Percentiles rank a stretch among this genome's conserved stretches.
Conservation (phyloP, 179 eudicot species). For the Amaranthus tricolor region DNA sequence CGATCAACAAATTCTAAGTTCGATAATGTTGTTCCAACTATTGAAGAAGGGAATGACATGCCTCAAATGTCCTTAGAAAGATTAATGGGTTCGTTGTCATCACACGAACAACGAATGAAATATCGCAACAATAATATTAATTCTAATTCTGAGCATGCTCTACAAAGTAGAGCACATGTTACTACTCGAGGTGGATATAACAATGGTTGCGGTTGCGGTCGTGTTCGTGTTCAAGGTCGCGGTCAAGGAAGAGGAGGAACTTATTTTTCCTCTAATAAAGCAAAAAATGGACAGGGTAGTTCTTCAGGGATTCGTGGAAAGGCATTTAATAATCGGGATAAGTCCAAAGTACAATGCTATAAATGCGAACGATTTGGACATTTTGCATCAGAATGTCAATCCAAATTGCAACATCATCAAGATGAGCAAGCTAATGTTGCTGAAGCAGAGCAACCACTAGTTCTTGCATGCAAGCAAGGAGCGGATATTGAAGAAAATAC, state of each 20-base stretch:
- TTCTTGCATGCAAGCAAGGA: too few species aligned
- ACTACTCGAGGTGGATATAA: background rate
- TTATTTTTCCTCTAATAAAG: background rate
- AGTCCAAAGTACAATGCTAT: too few species aligned
- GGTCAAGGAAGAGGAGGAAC: background rate
- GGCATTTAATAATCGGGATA: too few species aligned
- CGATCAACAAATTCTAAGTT: background rate
- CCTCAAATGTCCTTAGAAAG: background rate
- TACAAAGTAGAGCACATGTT: background rate
- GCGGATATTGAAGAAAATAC: too few species aligned
- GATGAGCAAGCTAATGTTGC: constrained; percentile 1
- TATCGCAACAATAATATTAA: background rate
- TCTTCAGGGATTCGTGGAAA: background rate
- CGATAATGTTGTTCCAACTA: background rate
- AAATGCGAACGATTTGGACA: too few species aligned
- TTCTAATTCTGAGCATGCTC: background rate
- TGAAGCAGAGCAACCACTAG: constrained; percentile 2
- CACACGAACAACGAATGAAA: background rate
- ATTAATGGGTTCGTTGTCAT: background rate
- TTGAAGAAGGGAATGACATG: constrained; percentile 10
- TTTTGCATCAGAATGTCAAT: constrained; percentile 19
- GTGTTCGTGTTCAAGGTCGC: background rate
- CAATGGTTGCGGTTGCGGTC: background rate
- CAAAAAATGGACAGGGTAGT: background rate
- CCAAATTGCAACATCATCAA: background rate